phyloP scores from a whole-genome alignment of 108 stramenopile species.

The Phaeodactylum tricornutum region DNA sequence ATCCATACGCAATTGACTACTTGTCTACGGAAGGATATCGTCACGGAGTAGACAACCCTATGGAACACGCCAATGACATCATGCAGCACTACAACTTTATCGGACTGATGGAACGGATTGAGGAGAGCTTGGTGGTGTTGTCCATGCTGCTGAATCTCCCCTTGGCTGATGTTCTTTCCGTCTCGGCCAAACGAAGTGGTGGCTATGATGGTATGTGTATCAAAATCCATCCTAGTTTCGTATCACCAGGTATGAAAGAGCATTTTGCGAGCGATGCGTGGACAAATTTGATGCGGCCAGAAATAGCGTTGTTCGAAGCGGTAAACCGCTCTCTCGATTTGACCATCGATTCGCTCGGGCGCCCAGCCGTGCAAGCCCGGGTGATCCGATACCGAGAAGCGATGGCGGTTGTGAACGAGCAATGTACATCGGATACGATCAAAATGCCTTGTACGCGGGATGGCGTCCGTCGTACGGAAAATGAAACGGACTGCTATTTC shows the following conservation, averaged over 20 bases:
- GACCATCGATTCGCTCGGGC: constrained; percentile 32
- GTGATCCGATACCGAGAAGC: constrained; percentile 14
- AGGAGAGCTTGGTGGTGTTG: constrained; percentile 18
- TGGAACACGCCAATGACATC: constrained; percentile 2
- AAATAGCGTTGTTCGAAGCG: constrained; percentile 18
- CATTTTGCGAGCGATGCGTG: constrained; percentile 5
- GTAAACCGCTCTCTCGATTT: constrained; percentile 24
- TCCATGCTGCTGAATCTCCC: constrained; percentile 12
- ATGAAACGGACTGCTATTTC: constrained; percentile 25
- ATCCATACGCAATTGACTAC: neutral
- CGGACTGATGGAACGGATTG: constrained; percentile 13
- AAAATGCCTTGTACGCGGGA: constrained; percentile 20
- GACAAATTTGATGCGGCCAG: constrained; percentile 8
- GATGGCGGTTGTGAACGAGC: neutral
- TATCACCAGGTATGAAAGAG: neutral
- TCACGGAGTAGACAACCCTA: neutral
- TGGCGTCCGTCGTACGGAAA: too few relatives aligned
- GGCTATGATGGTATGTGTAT: too few relatives aligned
- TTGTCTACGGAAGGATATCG: neutral
- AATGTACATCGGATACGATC: neutral
- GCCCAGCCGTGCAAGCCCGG: constrained; percentile 10
- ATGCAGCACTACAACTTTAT: constrained; percentile 15
- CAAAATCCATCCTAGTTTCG: neutral
- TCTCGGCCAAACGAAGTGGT: constrained; percentile 17
- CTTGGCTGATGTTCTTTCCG: constrained; percentile 16